Conservation (phyloP, 2,329 filamentous ascomycete species). For the Pseudogymnoascus sp. region DNA sequence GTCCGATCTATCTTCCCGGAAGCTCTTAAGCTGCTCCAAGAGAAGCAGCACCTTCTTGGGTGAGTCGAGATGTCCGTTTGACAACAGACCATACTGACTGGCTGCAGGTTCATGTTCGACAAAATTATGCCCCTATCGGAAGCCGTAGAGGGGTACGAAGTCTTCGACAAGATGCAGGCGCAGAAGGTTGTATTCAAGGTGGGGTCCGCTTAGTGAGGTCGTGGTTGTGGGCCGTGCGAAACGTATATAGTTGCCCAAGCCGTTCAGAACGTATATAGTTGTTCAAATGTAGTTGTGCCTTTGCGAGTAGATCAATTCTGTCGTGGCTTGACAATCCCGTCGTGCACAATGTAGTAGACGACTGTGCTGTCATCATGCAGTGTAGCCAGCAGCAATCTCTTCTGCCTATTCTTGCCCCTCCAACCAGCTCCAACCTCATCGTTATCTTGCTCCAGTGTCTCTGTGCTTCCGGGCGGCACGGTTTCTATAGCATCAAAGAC, state of each 20-base stretch:
- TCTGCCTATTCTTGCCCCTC: conserved; percentile 43
- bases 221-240: not conserved
- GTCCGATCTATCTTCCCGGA: conserved; percentile 62
- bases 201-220: not conserved
- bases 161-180: conserved; percentile 65
- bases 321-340: conserved; percentile 78
- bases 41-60: conserved; percentile 59
- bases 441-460: conserved; percentile 20
- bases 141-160: conserved; percentile 59
- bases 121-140: conserved; percentile 62
- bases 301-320: conserved; percentile 53
- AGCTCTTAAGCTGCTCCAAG: conserved; percentile 55
- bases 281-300: not conserved
- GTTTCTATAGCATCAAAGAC: conserved; percentile 57
- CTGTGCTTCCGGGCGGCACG: conserved; percentile 33
- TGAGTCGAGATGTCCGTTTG: conserved; percentile 34
- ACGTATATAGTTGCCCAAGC: not conserved
- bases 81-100: conserved; percentile 18
- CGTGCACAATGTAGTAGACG: conserved; percentile 77
- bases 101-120: conserved; percentile 63
- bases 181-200: conserved; percentile 63
- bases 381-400: conserved; percentile 66
- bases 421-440: conserved; percentile 33
- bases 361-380: conserved; percentile 75
- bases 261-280: not conserved